Conservation (phyloP, 768 basidiomycete species). For the Naganishia antarctica region DNA sequence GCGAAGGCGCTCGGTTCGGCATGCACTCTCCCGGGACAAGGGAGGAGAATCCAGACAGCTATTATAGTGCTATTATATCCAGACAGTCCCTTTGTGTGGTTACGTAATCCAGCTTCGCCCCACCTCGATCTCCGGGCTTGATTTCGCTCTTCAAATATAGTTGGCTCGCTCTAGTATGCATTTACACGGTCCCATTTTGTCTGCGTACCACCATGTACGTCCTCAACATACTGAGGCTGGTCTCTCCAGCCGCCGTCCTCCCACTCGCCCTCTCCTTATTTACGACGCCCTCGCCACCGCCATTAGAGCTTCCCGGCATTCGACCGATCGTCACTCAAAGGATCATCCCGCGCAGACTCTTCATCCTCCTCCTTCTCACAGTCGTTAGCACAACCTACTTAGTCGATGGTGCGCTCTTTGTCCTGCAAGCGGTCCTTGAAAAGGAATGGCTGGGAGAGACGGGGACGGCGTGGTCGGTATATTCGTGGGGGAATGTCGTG, state of each 20-base stretch:
- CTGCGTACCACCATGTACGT: constrained; percentile 4
- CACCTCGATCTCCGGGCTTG: no score
- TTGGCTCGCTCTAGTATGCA: no score
- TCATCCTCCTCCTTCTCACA: constrained; percentile 68
- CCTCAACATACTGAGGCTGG: background rate
- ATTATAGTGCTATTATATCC: no score
- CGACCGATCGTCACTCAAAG: constrained; percentile 54
- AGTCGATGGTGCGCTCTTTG: constrained; percentile 69
- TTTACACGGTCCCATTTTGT: no score
- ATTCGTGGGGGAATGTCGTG: constrained; percentile 36
- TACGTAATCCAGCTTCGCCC: no score
- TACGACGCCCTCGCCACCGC: background rate
- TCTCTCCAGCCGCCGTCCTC: background rate
- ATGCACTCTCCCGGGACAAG: no score
- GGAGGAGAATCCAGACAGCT: no score
- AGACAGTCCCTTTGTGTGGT: no score
- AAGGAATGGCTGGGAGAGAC: constrained; percentile 58
- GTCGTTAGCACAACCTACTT: constrained; percentile 69
- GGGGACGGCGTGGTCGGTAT: constrained; percentile 28
- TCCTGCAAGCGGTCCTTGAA: constrained; percentile 61
- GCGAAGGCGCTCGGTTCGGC: no score
- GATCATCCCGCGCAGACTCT: constrained; percentile 66
- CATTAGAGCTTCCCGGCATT: constrained; percentile 35
- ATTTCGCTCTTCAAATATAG: no score
- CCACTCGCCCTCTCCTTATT: background rate